Base-by-base conservation (phyloP, 2,329 filamentous ascomycete genomes). In the Aspergillus transmontanensis region DNA sequence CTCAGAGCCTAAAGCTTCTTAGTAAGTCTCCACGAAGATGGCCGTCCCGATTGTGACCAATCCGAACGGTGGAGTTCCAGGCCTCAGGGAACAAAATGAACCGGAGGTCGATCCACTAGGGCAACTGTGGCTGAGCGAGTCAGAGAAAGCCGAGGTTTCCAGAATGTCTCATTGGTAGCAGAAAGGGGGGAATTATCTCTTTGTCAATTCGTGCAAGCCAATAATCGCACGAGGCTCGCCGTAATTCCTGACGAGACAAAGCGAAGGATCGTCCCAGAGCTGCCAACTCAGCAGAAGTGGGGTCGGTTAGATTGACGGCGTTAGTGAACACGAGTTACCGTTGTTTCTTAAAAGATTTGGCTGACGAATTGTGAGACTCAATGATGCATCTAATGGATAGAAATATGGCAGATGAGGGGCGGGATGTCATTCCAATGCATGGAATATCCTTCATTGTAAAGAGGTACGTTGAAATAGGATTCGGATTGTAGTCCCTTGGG, bases 251-350 rank as follows among this genome's bases (percentile, higher is more conserved):
- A 39, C 26, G 23, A 41, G 43, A 46, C 32, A 32, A 55, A 64
- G 57, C 59, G 30, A 65, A 61, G 61, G 66, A 66, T 65, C 59
- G 50, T 58, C 53, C 59, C 59, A 66, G 30, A 45, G 34, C 46
- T 67, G 68, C 66, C 68, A 69, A 61, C 68, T 63, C 68, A 69
- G 57, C 63, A 50, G 51, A 58, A 60, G 67, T 66, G 67, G 67
- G 62, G 64, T 59, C 57, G 32, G 45, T 59, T 54, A 66, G 57
- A 32, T 4, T 21, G 16, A 41, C 39, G 16, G 36, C 36, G 57
- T 59, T 53, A 54, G 21, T 34, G 41, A 46, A 23, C 30, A 32
- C 21, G 23, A 58, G 39, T 43, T 62, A 39, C 60, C 50, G 62
- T 57, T 57, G 45, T 56, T 60, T 46, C 58, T 50, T 53, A 23